Evolutionary conservation across 306 rosid genomes (phyloP).

Genomic region (Senna siamea): DNA sequence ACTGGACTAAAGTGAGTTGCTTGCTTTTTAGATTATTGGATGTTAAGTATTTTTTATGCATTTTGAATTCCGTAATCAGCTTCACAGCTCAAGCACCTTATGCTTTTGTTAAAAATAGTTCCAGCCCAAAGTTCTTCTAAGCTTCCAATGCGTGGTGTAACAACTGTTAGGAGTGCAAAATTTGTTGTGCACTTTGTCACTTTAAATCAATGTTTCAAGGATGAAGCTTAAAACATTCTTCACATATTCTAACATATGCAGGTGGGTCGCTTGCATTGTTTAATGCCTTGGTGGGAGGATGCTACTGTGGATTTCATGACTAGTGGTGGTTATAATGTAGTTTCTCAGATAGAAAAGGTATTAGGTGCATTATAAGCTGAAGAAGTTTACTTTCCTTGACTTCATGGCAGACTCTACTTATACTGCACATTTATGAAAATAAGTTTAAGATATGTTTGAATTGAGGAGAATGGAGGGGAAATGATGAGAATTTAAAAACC

Average conservation of each 20-base stretch:
- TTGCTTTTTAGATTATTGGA: conserved; percentile 6
- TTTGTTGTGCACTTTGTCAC: neutral
- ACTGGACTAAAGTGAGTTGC: conserved; percentile 72
- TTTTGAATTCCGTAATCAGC: conserved; percentile 13
- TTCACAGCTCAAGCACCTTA: conserved; percentile 8
- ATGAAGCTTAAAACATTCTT: conserved; percentile 24
- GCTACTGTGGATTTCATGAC: conserved; percentile 70
- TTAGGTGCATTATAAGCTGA: conserved; percentile 17
- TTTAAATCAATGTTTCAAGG: conserved; percentile 13
- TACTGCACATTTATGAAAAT: neutral
- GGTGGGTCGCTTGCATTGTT: conserved; percentile 77
- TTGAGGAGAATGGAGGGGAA: too few species aligned
- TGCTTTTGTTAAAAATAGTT: conserved; percentile 11
- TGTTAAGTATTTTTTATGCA: neutral
- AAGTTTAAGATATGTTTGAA: too few species aligned
- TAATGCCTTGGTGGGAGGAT: conserved; percentile 80
- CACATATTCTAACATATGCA: conserved; percentile 41
- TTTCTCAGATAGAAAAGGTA: conserved; percentile 61
- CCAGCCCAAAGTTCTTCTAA: too few species aligned
- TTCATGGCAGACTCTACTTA: neutral
- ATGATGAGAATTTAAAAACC: too few species aligned
- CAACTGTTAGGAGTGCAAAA: conserved; percentile 1
- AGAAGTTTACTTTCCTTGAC: conserved; percentile 21
- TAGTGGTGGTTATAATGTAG: conserved; percentile 76
- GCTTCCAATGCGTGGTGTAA: too few species aligned